Base-by-base conservation (phyloP, 768 basidiomycete genomes). In the Lyophyllum decastes region DNA sequence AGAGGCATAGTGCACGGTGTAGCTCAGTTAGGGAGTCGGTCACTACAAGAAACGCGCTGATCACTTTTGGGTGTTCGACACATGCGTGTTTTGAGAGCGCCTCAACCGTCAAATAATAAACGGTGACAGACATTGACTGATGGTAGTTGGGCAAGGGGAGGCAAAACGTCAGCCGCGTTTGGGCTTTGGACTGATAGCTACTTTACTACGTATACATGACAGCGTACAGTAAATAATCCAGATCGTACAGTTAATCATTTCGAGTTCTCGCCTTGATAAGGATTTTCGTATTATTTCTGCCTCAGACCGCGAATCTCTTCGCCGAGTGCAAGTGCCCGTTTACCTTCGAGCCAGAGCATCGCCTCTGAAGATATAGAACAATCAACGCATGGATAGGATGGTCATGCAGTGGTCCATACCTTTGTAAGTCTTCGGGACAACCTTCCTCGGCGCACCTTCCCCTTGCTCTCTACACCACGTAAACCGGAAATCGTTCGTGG, bases 291-390 rank as follows among this genome's bases (percentile, higher is more conserved):
- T 27, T 47, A 46, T 40, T 52, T 46, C 53, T 60, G 55, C 51
- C 66, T 61, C 44, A 64, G 19, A 8, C 72, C 73, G 43, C 76
- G 65, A 30, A 93, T 90, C 64, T 87, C 84, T 30, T 80, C 79
- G 3, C 89, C 89, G 44, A 90, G 72, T 66, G 87, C 86, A 7
- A 92, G 74, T 2, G 90, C 85, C 5, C 92, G 78, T 57, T 82
- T 83, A 0, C 88, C 91, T 69, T 94, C 92, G 22, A 94, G 72
- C 87, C 90, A 94, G 24, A 85, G 71, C 91, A 95, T 94, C 6
- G 89, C 86, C 68, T 94, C 93, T 87, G 72, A 34, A 57, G 60
- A 66, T 54, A 56, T 63, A 55, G 9, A 58, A 58, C 30, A 60
- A 62, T 61, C 33, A 21, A 27, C 14, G 27, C 38, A 7, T 16